Conservation (phyloP, 768 basidiomycete species). For the Lenzites betulinus region DNA sequence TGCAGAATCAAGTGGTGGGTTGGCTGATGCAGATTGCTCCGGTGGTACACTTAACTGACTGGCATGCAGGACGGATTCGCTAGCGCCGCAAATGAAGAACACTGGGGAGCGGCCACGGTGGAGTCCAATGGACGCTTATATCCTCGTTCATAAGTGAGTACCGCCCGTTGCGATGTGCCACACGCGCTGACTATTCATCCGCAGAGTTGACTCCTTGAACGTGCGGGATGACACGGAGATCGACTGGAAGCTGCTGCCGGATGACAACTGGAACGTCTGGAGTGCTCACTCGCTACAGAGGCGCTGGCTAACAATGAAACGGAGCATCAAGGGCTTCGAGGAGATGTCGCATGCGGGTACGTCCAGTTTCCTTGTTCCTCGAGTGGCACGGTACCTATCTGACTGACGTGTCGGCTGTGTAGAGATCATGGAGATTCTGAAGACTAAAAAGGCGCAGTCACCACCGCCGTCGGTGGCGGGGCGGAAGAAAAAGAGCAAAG, state of each 20-base stretch:
- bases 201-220: slow-evolving; percentile 71
- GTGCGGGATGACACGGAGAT: slow-evolving; percentile 83
- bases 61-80: slow-evolving; percentile 65
- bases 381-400: neutral
- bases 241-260: slow-evolving; percentile 77
- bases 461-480: slow-evolving; percentile 36
- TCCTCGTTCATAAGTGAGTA: slow-evolving; percentile 78
- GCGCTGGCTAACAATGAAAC: slow-evolving; percentile 81
- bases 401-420: slow-evolving; percentile 15
- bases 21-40: neutral
- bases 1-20: slow-evolving; percentile 84
- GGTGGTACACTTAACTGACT: neutral
- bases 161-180: neutral
- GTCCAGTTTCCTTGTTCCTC: slow-evolving; percentile 19
- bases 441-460: slow-evolving; percentile 68
- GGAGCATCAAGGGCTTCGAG: slow-evolving; percentile 72
- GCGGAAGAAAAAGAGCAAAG: slow-evolving; percentile 31
- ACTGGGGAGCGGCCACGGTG: slow-evolving; percentile 72
- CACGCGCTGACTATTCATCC: slow-evolving; percentile 9
- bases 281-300: slow-evolving; percentile 79
- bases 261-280: slow-evolving; percentile 81
- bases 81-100: slow-evolving; percentile 73
- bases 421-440: slow-evolving; percentile 84
- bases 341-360: slow-evolving; percentile 79
- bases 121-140: slow-evolving; percentile 75